Evolutionary conservation across 2,329 filamentous ascomycete genomes (phyloP).

Genomic region (Alternaria longipes): DNA sequence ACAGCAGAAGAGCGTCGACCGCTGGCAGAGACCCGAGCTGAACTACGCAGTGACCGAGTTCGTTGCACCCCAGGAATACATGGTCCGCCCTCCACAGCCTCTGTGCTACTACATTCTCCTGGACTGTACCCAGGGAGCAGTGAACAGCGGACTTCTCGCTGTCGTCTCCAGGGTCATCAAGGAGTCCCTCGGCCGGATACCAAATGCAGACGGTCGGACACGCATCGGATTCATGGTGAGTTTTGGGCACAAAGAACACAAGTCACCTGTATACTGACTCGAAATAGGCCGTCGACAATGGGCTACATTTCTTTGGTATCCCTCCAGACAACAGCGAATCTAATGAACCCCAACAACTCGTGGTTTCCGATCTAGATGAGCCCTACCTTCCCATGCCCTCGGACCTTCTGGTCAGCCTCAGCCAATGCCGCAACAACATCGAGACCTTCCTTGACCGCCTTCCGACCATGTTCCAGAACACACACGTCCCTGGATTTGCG

Average conservation of each 20-base stretch:
- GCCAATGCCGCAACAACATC: slow-evolving; percentile 88
- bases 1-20: slow-evolving; percentile 87
- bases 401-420: slow-evolving; percentile 87
- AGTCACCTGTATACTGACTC: neutral
- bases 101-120: slow-evolving; percentile 48
- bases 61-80: slow-evolving; percentile 97
- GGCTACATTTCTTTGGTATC: slow-evolving; percentile 94
- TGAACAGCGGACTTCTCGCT: slow-evolving; percentile 82
- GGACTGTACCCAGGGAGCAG: slow-evolving; percentile 66
- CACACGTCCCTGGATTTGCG: slow-evolving; percentile 86
- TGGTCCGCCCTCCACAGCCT: slow-evolving; percentile 96
- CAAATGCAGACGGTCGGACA: slow-evolving; percentile 94
- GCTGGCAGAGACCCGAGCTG: slow-evolving; percentile 90
- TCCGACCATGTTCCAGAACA: slow-evolving; percentile 96
- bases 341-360: slow-evolving; percentile 87
- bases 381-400: slow-evolving; percentile 94
- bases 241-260: neutral
- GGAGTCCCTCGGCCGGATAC: slow-evolving; percentile 94
- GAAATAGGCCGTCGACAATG: slow-evolving; percentile 78
- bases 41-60: slow-evolving; percentile 98
- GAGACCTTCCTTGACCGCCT: slow-evolving; percentile 91
- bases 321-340: slow-evolving; percentile 87
- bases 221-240: slow-evolving; percentile 85
- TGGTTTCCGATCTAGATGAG: slow-evolving; percentile 94
- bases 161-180: slow-evolving; percentile 93